Evolutionary conservation across 345 rosid species (phyloP).

Genomic region (Alliaria petiolata): DNA sequence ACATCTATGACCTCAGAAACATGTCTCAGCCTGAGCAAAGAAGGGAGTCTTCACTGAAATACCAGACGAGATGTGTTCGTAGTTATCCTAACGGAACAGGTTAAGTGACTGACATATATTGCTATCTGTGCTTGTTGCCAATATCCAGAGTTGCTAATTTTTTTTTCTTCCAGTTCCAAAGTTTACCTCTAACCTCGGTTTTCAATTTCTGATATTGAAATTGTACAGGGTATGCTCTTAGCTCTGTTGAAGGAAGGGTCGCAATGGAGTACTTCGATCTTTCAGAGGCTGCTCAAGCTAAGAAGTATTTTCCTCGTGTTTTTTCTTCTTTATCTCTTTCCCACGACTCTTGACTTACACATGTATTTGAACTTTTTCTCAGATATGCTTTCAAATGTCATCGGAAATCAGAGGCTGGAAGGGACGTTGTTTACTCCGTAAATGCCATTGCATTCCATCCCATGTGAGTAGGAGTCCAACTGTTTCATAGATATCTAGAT

Average conservation of each 20-base stretch:
- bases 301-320: constrained; percentile 54
- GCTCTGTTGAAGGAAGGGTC: constrained; percentile 98
- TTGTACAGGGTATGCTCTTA: constrained; percentile 93
- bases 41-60: constrained; percentile 94
- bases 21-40: constrained; percentile 99
- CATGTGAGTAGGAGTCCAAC: constrained; percentile 54
- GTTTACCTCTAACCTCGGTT: not conserved
- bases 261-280: constrained; percentile 98
- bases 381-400: constrained; percentile 99
- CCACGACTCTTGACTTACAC: not conserved
- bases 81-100: constrained; percentile 99
- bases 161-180: not conserved
- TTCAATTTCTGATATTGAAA: not conserved
- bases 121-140: not conserved
- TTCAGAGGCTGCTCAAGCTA: constrained; percentile 92
- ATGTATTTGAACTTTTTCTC: constrained; percentile 22
- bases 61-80: constrained; percentile 95
- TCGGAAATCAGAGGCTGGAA: constrained; percentile 95
- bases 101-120: constrained; percentile 22
- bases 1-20: constrained; percentile 88
- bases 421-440: constrained; percentile 92
- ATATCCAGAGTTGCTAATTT: too few species aligned
- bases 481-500: not conserved
- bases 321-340: not conserved
- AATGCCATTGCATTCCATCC: constrained; percentile 98